These are phyloP conservation scores for Lepidium campestre DNA, from an alignment of 441 rosid genomes.

Conservation along the genomic window DNA sequence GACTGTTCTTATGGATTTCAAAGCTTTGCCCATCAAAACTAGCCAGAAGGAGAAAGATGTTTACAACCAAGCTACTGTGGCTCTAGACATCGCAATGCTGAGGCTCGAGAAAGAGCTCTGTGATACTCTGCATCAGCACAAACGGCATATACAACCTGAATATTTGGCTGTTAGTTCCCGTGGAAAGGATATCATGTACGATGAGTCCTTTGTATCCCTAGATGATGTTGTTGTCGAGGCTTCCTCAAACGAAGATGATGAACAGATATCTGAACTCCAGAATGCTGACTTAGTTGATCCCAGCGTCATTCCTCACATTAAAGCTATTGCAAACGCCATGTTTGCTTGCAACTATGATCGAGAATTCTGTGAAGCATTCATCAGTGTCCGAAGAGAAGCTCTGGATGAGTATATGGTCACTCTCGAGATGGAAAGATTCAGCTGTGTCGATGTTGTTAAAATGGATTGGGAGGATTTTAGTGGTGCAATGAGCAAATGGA, in stretches of 20 bases:
- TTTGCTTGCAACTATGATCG: slow-evolving; percentile 44
- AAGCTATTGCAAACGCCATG: slow-evolving; percentile 63
- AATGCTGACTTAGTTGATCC: slow-evolving; percentile 48
- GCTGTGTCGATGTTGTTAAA: slow-evolving; percentile 59
- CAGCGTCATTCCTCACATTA: slow-evolving; percentile 44
- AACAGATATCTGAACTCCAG: slow-evolving; percentile 20
- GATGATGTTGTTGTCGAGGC: slow-evolving; percentile 40
- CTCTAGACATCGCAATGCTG: slow-evolving; percentile 59
- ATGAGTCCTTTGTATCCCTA: slow-evolving; percentile 50
- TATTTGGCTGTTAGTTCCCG: slow-evolving; percentile 35
- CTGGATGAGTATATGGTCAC: slow-evolving; percentile 41
- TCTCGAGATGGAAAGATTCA: slow-evolving; percentile 45
- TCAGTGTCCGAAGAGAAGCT: slow-evolving; percentile 45
- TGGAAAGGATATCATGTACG: slow-evolving; percentile 33
- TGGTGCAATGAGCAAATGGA: slow-evolving; percentile 60
- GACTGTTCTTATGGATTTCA: slow-evolving; percentile 30
- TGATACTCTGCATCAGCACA: slow-evolving; percentile 50
- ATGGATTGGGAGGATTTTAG: slow-evolving; percentile 52
- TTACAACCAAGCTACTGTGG: slow-evolving; percentile 43
- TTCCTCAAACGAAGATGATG: slow-evolving; percentile 24
- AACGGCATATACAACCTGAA: slow-evolving; percentile 34
- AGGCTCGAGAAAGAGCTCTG: slow-evolving; percentile 71
- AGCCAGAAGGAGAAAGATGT: slow-evolving; percentile 38
- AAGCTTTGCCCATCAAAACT: slow-evolving; percentile 18
- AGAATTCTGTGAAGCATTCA: slow-evolving; percentile 47